phyloP scores from a whole-genome alignment of 345 rosid species.

The Adansonia digitata region DNA sequence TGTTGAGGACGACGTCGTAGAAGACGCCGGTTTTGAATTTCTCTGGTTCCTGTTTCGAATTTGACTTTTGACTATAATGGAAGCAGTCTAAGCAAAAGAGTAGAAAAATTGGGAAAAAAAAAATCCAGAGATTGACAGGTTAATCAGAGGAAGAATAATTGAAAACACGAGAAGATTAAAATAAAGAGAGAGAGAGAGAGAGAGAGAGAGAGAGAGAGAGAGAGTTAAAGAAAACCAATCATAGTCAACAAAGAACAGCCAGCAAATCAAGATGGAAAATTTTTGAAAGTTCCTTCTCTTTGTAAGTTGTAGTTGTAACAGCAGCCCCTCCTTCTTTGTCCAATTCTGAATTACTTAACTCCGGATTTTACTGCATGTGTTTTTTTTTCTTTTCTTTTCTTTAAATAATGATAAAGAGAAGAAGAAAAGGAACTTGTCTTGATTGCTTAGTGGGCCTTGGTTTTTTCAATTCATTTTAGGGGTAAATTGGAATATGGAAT shows the following conservation, averaged over 20 bases:
- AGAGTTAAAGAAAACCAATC: too few relatives aligned
- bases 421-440: slow-evolving; percentile 11
- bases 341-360: neutral
- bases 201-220: too few relatives aligned
- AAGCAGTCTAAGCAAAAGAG: slow-evolving; percentile 1
- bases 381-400: neutral
- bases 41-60: neutral
- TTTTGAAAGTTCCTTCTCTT: slow-evolving; percentile 19
- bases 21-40: neutral
- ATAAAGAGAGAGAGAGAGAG: neutral
- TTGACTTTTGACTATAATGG: slow-evolving; percentile 6
- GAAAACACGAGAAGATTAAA: slow-evolving; percentile 16
- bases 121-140: neutral
- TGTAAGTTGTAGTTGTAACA: slow-evolving; percentile 30
- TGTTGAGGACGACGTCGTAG: neutral
- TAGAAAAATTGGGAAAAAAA: neutral
- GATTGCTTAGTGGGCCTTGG: slow-evolving; percentile 10
- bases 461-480: slow-evolving; percentile 11
- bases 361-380: slow-evolving; percentile 17
- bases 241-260: slow-evolving; percentile 63
- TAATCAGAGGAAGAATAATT: neutral
- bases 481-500: neutral
- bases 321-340: slow-evolving; percentile 13
- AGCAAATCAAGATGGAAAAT: slow-evolving; percentile 22
- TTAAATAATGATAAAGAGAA: slow-evolving; percentile 15